phyloP scores from a whole-genome alignment of 2,329 filamentous ascomycete species.

The Celoporthe dispersa region DNA sequence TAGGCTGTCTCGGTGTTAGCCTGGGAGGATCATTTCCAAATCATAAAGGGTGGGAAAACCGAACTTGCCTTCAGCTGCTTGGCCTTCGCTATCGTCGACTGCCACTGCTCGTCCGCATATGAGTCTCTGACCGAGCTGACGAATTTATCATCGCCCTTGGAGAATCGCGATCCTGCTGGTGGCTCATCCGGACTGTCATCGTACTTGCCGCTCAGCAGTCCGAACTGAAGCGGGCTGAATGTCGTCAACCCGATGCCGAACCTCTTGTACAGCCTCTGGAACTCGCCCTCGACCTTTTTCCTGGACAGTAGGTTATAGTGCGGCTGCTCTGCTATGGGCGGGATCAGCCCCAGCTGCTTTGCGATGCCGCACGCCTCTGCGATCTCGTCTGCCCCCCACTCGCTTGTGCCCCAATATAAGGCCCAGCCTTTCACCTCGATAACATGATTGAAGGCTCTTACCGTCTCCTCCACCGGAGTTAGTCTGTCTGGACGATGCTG shows the following conservation, averaged over 20 bases:
- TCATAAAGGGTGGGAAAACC: neutral
- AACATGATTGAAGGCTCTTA: slow-evolving; percentile 72
- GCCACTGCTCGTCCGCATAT: slow-evolving; percentile 59
- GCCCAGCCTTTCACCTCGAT: slow-evolving; percentile 68
- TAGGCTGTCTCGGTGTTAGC: slow-evolving; percentile 53
- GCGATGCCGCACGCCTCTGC: slow-evolving; percentile 64
- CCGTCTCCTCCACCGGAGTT: slow-evolving; percentile 73
- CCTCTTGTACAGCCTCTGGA: slow-evolving; percentile 62
- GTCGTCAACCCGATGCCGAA: slow-evolving; percentile 64
- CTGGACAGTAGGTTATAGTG: slow-evolving; percentile 68
- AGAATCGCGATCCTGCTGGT: slow-evolving; percentile 64
- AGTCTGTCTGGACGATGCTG: slow-evolving; percentile 66
- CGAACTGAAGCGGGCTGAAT: slow-evolving; percentile 60
- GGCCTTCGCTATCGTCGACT: slow-evolving; percentile 58
- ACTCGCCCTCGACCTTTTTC: slow-evolving; percentile 67
- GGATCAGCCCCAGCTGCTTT: slow-evolving; percentile 63
- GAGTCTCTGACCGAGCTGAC: slow-evolving; percentile 56
- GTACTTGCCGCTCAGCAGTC: slow-evolving; percentile 67
- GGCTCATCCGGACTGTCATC: slow-evolving; percentile 65
- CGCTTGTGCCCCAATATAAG: slow-evolving; percentile 74
- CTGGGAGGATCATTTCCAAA: neutral
- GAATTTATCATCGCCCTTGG: slow-evolving; percentile 61
- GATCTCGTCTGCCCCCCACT: slow-evolving; percentile 73
- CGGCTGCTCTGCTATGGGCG: slow-evolving; percentile 69
- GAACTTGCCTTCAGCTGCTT: slow-evolving; percentile 48